These are phyloP conservation scores for Cornus suecica DNA, from an alignment of 148 eudicot genomes.

Conservation along the genomic window DNA sequence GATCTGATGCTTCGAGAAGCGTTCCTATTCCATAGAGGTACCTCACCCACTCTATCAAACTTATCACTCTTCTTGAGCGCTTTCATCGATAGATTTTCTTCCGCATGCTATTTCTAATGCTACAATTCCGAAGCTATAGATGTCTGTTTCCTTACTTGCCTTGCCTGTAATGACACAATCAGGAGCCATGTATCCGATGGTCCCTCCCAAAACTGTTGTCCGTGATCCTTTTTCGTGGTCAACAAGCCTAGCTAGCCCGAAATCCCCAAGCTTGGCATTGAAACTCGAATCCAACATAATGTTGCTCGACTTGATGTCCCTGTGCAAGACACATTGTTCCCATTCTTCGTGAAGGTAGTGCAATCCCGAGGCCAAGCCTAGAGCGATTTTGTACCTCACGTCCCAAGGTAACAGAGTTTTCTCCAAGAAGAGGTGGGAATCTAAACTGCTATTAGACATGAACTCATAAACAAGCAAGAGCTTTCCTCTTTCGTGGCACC, in stretches of 20 bases:
- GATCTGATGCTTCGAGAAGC: background rate
- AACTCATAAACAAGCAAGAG: slow-evolving; percentile 27
- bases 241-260: slow-evolving; percentile 34
- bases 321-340: slow-evolving; percentile 30
- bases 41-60: background rate
- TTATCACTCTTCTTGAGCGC: background rate
- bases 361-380: slow-evolving; percentile 26
- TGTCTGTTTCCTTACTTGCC: slow-evolving; percentile 29
- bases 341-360: slow-evolving; percentile 27
- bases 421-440: slow-evolving; percentile 19
- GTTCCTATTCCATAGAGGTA: background rate
- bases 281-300: slow-evolving; percentile 27
- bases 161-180: slow-evolving; percentile 19
- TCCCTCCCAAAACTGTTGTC: slow-evolving; percentile 27
- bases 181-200: slow-evolving; percentile 31
- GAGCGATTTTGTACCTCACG: slow-evolving; percentile 17
- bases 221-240: slow-evolving; percentile 21
- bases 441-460: slow-evolving; percentile 22
- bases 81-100: background rate
- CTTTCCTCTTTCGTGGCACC: slow-evolving; percentile 36
- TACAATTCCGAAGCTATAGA: slow-evolving; percentile 26
- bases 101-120: slow-evolving; percentile 33
- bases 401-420: slow-evolving; percentile 15
- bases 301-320: slow-evolving; percentile 33
- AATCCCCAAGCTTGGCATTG: slow-evolving; percentile 37